Evolutionary conservation across 2,329 filamentous ascomycete genomes (phyloP), one percentile per base, ranked within the genome.

Genomic region (Ophiosphaerella narmari): DNA sequence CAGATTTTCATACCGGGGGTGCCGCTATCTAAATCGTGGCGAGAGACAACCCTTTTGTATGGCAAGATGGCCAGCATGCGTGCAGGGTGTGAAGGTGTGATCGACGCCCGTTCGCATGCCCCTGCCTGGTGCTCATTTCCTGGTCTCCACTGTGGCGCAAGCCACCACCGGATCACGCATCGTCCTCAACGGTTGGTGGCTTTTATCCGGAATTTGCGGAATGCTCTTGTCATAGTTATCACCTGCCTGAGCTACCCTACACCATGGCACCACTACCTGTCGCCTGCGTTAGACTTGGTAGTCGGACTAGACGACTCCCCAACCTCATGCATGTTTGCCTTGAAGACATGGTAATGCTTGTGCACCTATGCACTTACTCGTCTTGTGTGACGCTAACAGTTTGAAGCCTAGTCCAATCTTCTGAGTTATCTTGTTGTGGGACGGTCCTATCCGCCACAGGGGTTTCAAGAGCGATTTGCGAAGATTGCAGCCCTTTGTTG

Each of bases 71-170:
- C 18, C 3, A 21, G 3, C 18, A 29, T 29, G 12, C 6, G 13
- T 5, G 14, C 13, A 23, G 7, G 21, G 38, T 24, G n/a, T 40
- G 21, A 13, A 31, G 23, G 8, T 26, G 12, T 24, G 26, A n/a
- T 41, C 24, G 39, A 26, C 12, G 24, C 13, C 18, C 14, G 26
- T 16, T 31, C 40, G 18, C n/a, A 7, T 21, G 40, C 34, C 43
- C 43, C 53, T 48, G 37, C 39, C 38, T 45, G 32, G 49, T 48
- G 32, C 41, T 52, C 52, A 56, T 59, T 48, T 60, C 55, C 48
- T 46, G 48, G 39, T 34, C 26, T 54, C 43, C 48, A 42, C 45
- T 16, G 11, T 8, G 29, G 14, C 48, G 41, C 48, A 39, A 47
- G 50, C 46, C 50, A 53, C 36, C 44, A 36, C 37, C 43, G 37